Base-by-base conservation (phyloP, 1,284 basidiomycete genomes). In the Sphagnurus paluster region DNA sequence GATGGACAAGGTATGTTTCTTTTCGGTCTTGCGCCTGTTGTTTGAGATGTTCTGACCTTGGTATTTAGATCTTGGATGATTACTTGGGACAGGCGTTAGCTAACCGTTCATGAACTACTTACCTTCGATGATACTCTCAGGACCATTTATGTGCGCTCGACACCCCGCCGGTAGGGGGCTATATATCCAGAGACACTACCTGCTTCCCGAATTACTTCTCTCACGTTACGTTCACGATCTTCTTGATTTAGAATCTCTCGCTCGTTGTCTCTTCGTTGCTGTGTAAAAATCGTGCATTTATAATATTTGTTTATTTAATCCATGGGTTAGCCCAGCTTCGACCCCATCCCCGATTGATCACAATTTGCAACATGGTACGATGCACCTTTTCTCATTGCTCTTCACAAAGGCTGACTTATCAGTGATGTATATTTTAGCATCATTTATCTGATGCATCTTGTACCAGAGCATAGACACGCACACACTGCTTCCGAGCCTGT, bases 1-100 rank as follows among this genome's bases (percentile, higher is more conserved):
- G 37, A 77, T 92, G 69, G 89, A 91, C 61, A 78, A 81, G 75
- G 87, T 85, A 56, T 35, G 50, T 33, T 13, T 21, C n/a, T 13
- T 11, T 23, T 24, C 13, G 11, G 19, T 39, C 7, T 16, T 9
- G 32, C 4, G 5, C 4, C n/a, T 8, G 1, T 26, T 29, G n/a
- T 5, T n/a, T 11, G n/a, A n/a, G n/a, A n/a, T n/a, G n/a, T n/a
- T 14, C 44, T 52, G n/a, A 49, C 28, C 2, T 5, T 24, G 20
- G n/a, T 28, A 23, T 5, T n/a, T 20, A 53, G 52, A 48, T 51
- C 9, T 33, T 54, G 43, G 52, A 54, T 25, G 49, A 54, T 42
- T 54, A 54, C 21, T 43, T 54, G 30, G 34, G 43, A 20, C 48
- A 48, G 35, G 39, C 41, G 10, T 40, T 48, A 14, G 30, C 30